Conservation (phyloP, 2,329 filamentous ascomycete genomes). For the Fonsecaea multimorphosa region DNA sequence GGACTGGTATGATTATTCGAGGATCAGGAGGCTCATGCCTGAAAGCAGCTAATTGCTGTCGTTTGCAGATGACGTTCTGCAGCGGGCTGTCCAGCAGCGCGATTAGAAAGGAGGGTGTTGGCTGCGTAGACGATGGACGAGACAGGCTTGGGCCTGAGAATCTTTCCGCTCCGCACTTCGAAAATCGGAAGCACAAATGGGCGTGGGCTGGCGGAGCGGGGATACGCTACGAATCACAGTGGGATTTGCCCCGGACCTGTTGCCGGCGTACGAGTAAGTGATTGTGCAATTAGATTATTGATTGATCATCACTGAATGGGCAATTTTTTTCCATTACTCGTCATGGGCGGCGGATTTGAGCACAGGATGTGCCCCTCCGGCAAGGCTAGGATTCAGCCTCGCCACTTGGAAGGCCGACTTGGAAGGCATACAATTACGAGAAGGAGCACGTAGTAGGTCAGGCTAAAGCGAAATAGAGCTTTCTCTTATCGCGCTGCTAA, state of each 20-base stretch:
- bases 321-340: background rate
- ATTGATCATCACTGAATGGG: slow-evolving; percentile 3
- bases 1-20: background rate
- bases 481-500: background rate
- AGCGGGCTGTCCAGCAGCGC: slow-evolving; percentile 25
- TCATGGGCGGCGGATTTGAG: background rate
- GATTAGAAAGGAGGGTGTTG: background rate
- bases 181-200: slow-evolving; percentile 4
- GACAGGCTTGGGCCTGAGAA: slow-evolving; percentile 1
- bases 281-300: background rate
- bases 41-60: background rate
- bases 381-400: slow-evolving; percentile 14
- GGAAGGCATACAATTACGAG: background rate
- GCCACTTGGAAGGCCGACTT: background rate
- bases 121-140: background rate
- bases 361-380: background rate
- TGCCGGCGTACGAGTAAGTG: background rate
- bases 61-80: background rate
- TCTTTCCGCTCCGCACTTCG: background rate
- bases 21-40: background rate
- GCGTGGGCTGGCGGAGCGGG: slow-evolving; percentile 11
- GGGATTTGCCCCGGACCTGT: background rate
- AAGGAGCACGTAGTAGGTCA: background rate
- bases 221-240: slow-evolving; percentile 4
- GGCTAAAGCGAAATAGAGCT: background rate